phyloP scores from a whole-genome alignment of 2,329 filamentous ascomycete species.

The Cytospora piceicola region DNA sequence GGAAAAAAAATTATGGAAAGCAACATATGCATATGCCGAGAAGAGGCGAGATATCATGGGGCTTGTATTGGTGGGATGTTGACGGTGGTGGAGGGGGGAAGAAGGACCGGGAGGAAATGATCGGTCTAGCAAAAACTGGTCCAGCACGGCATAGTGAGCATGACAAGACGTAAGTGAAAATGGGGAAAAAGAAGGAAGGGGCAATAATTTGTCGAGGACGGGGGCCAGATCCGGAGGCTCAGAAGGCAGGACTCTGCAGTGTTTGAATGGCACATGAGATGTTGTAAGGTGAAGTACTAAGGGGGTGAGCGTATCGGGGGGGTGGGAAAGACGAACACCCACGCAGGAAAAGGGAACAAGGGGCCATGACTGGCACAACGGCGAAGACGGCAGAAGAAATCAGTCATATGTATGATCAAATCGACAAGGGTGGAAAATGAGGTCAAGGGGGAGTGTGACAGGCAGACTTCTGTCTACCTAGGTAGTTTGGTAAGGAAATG shows the following conservation, averaged over 20 bases:
- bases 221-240: slow-evolving; percentile 34
- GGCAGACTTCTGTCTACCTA: slow-evolving; percentile 21
- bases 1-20: slow-evolving; percentile 32
- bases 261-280: slow-evolving; percentile 27
- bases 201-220: slow-evolving; percentile 31
- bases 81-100: slow-evolving; percentile 35
- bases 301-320: slow-evolving; percentile 28
- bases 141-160: slow-evolving; percentile 28
- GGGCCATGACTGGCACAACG: slow-evolving; percentile 22
- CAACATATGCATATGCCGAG: slow-evolving; percentile 46
- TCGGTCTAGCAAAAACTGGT: slow-evolving; percentile 23
- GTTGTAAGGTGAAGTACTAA: slow-evolving; percentile 11
- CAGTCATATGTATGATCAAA: slow-evolving; percentile 27
- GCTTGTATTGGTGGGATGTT: slow-evolving; percentile 43
- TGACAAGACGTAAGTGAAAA: slow-evolving; percentile 28
- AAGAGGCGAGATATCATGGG: slow-evolving; percentile 42
- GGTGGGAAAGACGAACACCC: slow-evolving; percentile 29
- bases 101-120: slow-evolving; percentile 33
- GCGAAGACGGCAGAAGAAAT: slow-evolving; percentile 14
- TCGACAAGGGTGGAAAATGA: slow-evolving; percentile 26
- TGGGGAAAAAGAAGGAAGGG: slow-evolving; percentile 30
- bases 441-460: slow-evolving; percentile 22
- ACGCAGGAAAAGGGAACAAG: slow-evolving; percentile 24
- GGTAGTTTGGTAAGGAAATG: slow-evolving; percentile 2
- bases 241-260: slow-evolving; percentile 31